phyloP scores from a whole-genome alignment of 257 asterid species.

The Datura wrightii region DNA sequence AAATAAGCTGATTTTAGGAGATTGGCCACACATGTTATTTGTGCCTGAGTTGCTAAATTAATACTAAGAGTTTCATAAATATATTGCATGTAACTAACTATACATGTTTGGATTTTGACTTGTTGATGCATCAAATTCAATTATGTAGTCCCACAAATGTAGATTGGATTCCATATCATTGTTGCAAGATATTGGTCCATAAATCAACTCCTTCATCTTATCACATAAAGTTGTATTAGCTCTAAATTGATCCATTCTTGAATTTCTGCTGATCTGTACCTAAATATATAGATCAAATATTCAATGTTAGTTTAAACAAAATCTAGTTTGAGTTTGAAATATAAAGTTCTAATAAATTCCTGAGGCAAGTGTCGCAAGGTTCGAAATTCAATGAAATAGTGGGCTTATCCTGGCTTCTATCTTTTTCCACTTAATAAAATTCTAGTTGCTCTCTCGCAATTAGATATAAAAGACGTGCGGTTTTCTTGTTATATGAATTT shows the following conservation, averaged over 20 bases:
- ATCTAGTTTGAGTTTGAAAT: neutral
- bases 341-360: too few species aligned
- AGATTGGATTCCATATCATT: conserved; percentile 42
- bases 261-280: conserved; percentile 36
- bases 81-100: neutral
- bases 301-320: neutral
- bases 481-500: neutral
- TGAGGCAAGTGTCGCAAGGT: too few species aligned
- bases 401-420: too few species aligned
- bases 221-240: conserved; percentile 34
- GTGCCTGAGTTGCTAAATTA: too few species aligned
- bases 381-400: too few species aligned
- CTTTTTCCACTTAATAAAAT: too few species aligned
- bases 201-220: conserved; percentile 43
- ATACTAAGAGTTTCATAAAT: neutral
- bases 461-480: neutral
- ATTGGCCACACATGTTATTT: too few species aligned
- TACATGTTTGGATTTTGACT: neutral
- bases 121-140: conserved; percentile 30
- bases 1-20: too few species aligned
- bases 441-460: neutral
- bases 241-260: conserved; percentile 32
- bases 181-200: conserved; percentile 28
- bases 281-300: neutral
- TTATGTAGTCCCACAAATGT: conserved; percentile 48